These are phyloP conservation scores for Alternaria viburni DNA, from an alignment of 2,329 filamentous ascomycete genomes.

Conservation along the genomic window DNA sequence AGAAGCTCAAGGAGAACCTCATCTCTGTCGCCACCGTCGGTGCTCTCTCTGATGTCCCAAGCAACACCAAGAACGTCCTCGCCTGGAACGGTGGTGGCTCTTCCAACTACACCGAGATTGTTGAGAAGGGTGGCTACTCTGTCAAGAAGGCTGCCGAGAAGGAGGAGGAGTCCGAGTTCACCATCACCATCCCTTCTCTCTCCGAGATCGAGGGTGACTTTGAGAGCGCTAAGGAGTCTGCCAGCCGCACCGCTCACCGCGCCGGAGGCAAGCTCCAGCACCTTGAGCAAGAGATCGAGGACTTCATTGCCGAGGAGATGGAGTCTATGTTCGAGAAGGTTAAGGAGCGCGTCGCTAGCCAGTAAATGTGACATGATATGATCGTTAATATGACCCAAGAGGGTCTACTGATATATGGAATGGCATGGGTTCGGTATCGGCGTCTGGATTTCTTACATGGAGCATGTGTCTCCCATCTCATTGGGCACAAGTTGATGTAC, in stretches of 20 bases:
- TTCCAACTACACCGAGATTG: conserved; percentile 86
- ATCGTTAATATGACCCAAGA: conserved; percentile 1
- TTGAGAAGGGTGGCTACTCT: conserved; percentile 75
- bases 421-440: conserved; percentile 11
- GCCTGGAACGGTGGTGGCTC: conserved; percentile 98
- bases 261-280: conserved; percentile 57
- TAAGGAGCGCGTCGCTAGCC: conserved; percentile 45
- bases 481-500: conserved; percentile 19
- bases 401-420: conserved; percentile 8
- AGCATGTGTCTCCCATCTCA: conserved; percentile 12
- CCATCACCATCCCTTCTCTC: conserved; percentile 47
- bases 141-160: conserved; percentile 44
- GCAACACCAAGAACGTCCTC: conserved; percentile 89
- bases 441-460: conserved; percentile 8
- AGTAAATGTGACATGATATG: conserved; percentile 26
- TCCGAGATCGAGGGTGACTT: conserved; percentile 45
- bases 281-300: conserved; percentile 53
- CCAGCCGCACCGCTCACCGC: conserved; percentile 50
- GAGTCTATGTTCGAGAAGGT: conserved; percentile 63
- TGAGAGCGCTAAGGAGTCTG: conserved; percentile 44
- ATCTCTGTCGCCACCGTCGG: conserved; percentile 81
- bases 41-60: conserved; percentile 80
- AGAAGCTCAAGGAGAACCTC: conserved; percentile 90
- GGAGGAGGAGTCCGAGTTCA: conserved; percentile 47
- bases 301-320: conserved; percentile 57